Percentiles rank a stretch among this genome's conserved stretches.
Conservation (phyloP, 805 yeast genomes). For the Kodamaea restingae region DNA sequence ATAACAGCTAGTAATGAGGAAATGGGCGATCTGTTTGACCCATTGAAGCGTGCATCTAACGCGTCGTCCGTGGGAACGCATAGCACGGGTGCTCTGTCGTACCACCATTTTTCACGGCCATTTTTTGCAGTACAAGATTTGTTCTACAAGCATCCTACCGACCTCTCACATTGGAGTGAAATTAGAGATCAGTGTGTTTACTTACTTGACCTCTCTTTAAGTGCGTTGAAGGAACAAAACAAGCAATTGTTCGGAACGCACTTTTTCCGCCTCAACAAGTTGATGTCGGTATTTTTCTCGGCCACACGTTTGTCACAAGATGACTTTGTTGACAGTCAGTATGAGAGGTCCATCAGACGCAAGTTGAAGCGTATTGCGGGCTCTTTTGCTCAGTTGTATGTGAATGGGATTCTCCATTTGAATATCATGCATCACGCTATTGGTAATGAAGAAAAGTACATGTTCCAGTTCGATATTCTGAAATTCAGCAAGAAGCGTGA, state of each 20-base stretch:
- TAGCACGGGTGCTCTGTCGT: constrained; percentile 24
- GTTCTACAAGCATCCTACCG: constrained; percentile 59
- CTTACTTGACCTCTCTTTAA: constrained; percentile 45
- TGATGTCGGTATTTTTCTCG: constrained; percentile 50
- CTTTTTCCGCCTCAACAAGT: constrained; percentile 49
- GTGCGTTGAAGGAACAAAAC: constrained; percentile 48
- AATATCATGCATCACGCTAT: constrained; percentile 34
- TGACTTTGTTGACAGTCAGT: constrained; percentile 45
- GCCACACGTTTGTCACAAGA: constrained; percentile 52
- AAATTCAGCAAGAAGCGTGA: constrained; percentile 3
- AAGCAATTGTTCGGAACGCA: constrained; percentile 51
- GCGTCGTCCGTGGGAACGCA: constrained; percentile 30
- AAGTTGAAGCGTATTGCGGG: constrained; percentile 50
- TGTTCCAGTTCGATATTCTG: constrained; percentile 29
- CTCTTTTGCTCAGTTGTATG: constrained; percentile 58
- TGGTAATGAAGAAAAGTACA: constrained; percentile 20
- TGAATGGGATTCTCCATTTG: constrained; percentile 61
- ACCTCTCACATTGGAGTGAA: constrained; percentile 58
- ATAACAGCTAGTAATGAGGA: neutral
- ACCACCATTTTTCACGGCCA: constrained; percentile 41
- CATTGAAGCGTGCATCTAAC: constrained; percentile 36
- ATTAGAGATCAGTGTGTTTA: constrained; percentile 45
- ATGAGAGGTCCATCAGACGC: constrained; percentile 44
- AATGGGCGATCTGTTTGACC: constrained; percentile 18
- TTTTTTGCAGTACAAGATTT: constrained; percentile 37